Percentiles rank a stretch among this genome's conserved stretches.
Conservation (phyloP, 2,329 filamentous ascomycete genomes). For the Chalaropsis ovoidea region DNA sequence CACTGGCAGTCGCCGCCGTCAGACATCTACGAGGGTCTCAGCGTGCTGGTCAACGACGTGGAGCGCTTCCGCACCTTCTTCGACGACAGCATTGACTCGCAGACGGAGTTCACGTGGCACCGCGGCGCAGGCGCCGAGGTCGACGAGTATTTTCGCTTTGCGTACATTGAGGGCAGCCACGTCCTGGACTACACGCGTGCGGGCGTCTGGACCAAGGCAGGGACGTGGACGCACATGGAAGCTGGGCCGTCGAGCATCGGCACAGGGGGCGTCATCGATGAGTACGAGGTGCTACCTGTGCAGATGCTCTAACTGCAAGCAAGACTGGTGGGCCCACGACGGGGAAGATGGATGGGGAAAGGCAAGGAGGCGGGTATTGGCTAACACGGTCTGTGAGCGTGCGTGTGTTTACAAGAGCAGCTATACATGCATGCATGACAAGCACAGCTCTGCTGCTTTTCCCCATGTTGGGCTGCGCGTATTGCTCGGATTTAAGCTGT, state of each 20-base stretch:
- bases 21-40: constrained; percentile 60
- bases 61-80: constrained; percentile 68
- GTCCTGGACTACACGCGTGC: constrained; percentile 66
- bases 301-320: neutral
- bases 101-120: constrained; percentile 48
- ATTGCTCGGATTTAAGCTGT: neutral
- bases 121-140: constrained; percentile 38
- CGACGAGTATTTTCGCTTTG: constrained; percentile 70
- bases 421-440: neutral
- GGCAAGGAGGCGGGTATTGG: neutral
- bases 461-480: neutral
- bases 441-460: neutral
- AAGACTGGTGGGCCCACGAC: neutral
- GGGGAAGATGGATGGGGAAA: neutral
- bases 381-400: neutral
- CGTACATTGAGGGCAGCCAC: constrained; percentile 55
- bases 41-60: constrained; percentile 75
- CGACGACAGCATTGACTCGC: constrained; percentile 40
- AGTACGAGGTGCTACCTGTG: constrained; percentile 23
- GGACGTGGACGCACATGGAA: constrained; percentile 57
- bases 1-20: constrained; percentile 40
- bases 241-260: constrained; percentile 46
- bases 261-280: constrained; percentile 26
- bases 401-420: neutral
- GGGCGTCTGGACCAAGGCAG: constrained; percentile 55